Evolutionary conservation across 495 filamentous ascomycete genomes (phyloP).

Genomic region (Penicillium odoratum): DNA sequence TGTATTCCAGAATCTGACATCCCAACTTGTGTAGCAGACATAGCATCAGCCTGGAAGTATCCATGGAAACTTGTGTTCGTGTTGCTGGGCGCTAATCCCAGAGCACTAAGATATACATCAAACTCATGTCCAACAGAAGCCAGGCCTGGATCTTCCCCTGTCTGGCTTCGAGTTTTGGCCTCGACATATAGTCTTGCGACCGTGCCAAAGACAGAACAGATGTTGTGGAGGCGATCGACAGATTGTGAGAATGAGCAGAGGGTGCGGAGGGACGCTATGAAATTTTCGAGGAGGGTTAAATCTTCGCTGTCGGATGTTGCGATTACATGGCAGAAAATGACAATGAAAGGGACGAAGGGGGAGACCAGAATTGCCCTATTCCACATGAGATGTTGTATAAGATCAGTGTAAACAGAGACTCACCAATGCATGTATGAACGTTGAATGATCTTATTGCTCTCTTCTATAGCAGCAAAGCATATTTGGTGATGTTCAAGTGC

Average conservation of each 20-base stretch:
- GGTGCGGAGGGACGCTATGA: conserved; percentile 56
- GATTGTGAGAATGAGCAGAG: conserved; percentile 54
- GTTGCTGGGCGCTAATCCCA: conserved; percentile 57
- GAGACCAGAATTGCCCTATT: conserved; percentile 62
- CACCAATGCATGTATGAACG: conserved; percentile 66
- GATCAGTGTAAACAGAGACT: conserved; percentile 10
- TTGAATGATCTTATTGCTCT: conserved; percentile 43
- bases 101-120: conserved; percentile 61
- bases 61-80: conserved; percentile 7
- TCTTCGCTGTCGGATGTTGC: conserved; percentile 47
- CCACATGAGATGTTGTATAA: conserved; percentile 1
- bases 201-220: conserved; percentile 61
- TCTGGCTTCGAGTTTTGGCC: conserved; percentile 50
- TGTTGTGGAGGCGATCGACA: conserved; percentile 56
- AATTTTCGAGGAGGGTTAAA: conserved; percentile 53
- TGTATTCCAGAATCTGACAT: conserved; percentile 17
- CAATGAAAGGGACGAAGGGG: conserved; percentile 68
- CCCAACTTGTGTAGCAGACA: conserved; percentile 7
- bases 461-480: conserved; percentile 49
- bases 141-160: conserved; percentile 42
- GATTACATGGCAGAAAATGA: conserved; percentile 69
- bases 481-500: conserved; percentile 55
- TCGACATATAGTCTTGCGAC: conserved; percentile 65
- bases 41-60: conserved; percentile 14
- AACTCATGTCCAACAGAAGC: conserved; percentile 59